phyloP scores from a whole-genome alignment of 164 flowering plant species.

The Protea cynaroides region DNA sequence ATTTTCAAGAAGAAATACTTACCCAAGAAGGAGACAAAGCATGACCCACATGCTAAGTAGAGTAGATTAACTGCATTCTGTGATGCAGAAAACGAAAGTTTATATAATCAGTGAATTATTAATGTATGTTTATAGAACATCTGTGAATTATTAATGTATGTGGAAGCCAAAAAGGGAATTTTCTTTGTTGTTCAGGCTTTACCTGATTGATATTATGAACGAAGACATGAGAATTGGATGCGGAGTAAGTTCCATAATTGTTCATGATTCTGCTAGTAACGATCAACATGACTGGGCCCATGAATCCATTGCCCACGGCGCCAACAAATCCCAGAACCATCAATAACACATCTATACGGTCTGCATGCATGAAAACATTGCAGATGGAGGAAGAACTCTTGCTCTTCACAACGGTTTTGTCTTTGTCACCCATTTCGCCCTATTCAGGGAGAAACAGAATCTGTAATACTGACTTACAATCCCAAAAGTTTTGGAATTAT shows the following conservation, averaged over 20 bases:
- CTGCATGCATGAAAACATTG: conserved; percentile 29
- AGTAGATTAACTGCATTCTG: conserved; percentile 44
- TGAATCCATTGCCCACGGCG: conserved; percentile 20
- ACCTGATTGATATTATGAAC: conserved; percentile 17
- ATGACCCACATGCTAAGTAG: conserved; percentile 39
- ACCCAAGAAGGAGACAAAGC: conserved; percentile 36
- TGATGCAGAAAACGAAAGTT: conserved; percentile 4
- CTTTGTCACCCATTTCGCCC: too few relatives aligned
- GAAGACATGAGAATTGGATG: conserved; percentile 9
- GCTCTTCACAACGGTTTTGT: too few relatives aligned
- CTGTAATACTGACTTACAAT: too few relatives aligned
- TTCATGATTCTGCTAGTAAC: conserved; percentile 22
- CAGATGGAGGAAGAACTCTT: conserved; percentile 1
- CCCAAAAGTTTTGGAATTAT: too few relatives aligned
- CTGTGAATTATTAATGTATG: too few relatives aligned
- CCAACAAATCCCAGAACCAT: conserved; percentile 25
- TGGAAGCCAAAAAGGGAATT: too few relatives aligned
- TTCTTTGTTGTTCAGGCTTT: too few relatives aligned
- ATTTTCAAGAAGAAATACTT: neutral
- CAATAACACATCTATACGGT: conserved; percentile 10
- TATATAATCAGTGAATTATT: too few relatives aligned
- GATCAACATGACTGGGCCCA: conserved; percentile 12
- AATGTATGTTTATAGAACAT: too few relatives aligned
- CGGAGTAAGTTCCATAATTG: conserved; percentile 12
- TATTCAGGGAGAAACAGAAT: too few relatives aligned